Base-by-base conservation (phyloP, 257 asterid species). In the Solanum corneliomulleri region DNA sequence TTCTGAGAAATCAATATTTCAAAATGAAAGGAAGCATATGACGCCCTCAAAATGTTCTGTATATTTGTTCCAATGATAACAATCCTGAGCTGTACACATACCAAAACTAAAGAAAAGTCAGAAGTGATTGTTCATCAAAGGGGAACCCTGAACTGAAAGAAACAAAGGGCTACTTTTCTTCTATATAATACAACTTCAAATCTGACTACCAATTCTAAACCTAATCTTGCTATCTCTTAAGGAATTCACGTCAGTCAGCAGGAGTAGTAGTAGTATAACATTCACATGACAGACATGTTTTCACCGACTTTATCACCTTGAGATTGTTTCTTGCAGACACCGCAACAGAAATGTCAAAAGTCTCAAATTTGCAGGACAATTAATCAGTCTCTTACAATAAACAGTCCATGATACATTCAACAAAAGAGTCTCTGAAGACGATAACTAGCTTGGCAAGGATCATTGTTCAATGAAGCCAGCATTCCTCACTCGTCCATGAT, bases 41-140 rank as follows among this genome's bases (percentile, higher is more conserved):
- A 71, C 60, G 35, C 76, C 83, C 88, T 86, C 60, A 60, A 52
- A 83, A 83, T 66, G 80, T 88, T 87, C 82, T 91, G 93, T 93
- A 91, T 92, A 88, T 89, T 89, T 89, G 89, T 88, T 87, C 85
- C 90, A 89, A 90, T 69, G 25, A 90, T 83, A 94, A 88, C 70
- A 89, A 88, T 89, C 91, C 94, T 90, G 89, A 89, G 89, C 94
- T 96, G 98, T 96, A 94, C 98, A 95, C 81, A 93, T 91, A 88
- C 88, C 87, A 88, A 74, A 76, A 62, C 85, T 75, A 82, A 81
- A 89, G 88, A 74, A 44, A 92, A 85, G 92, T 87, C 89, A 91
- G 91, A 91, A 90, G 93, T 90, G 89, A 92, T 89, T 60, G 89
- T 92, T 91, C 92, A 87, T 90, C 92, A 91, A 90, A 70, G 87